Conservation (phyloP, 2,329 filamentous ascomycete species). For the Cladosporium cucumerinum region DNA sequence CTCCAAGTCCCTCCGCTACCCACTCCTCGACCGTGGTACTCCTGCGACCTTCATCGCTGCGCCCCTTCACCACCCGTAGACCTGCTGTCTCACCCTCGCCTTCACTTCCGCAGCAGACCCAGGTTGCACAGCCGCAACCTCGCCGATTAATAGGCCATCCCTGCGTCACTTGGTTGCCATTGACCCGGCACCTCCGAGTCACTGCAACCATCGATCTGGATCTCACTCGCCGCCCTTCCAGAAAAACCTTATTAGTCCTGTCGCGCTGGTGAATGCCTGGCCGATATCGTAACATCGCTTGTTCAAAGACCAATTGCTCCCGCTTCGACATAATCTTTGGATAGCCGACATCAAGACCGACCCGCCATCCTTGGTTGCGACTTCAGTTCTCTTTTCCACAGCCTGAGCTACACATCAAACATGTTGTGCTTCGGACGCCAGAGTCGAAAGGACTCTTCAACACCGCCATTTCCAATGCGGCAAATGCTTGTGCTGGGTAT, state of each 20-base stretch:
- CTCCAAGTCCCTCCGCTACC: not conserved
- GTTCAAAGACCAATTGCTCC: not conserved
- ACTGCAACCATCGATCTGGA: slow-evolving; percentile 12
- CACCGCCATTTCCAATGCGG: slow-evolving; percentile 51
- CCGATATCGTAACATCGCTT: not conserved
- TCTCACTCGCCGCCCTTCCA: slow-evolving; percentile 9
- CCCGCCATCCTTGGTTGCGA: not conserved
- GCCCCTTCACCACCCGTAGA: slow-evolving; percentile 6
- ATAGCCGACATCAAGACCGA: not conserved
- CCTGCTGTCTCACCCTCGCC: slow-evolving; percentile 13
- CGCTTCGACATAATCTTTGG: not conserved
- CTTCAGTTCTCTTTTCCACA: not conserved
- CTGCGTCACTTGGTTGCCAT: slow-evolving; percentile 15
- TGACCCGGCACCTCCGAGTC: slow-evolving; percentile 7
- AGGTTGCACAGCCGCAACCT: slow-evolving; percentile 14
- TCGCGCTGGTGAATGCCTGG: slow-evolving; percentile 17
- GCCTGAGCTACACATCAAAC: slow-evolving; percentile 12
- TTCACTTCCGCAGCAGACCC: slow-evolving; percentile 14
- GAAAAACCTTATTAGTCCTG: slow-evolving; percentile 17
- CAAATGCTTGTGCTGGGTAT: slow-evolving; percentile 57
- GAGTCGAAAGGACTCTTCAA: slow-evolving; percentile 24
- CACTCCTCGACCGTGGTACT: slow-evolving; percentile 9
- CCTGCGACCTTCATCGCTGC: slow-evolving; percentile 9
- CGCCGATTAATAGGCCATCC: slow-evolving; percentile 12
- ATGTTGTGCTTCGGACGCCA: slow-evolving; percentile 17